Conservation (phyloP, 768 basidiomycete genomes). For the Mycena maculata region DNA sequence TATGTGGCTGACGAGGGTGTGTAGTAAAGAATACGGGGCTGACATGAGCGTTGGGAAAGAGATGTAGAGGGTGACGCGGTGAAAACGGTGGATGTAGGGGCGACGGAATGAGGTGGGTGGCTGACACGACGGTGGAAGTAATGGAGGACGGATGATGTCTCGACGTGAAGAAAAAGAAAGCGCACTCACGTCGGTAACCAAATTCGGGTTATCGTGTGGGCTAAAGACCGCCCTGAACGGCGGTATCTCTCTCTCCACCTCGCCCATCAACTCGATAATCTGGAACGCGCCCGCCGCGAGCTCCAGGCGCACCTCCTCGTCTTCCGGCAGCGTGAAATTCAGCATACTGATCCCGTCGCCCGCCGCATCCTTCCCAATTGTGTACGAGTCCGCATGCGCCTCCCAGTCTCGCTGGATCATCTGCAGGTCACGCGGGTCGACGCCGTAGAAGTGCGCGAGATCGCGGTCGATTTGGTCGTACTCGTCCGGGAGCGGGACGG, state of each 20-base stretch:
- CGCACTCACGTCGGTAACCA: slow-evolving; percentile 43
- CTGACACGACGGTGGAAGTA: too few relatives aligned
- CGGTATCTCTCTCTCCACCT: slow-evolving; percentile 54
- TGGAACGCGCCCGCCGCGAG: slow-evolving; percentile 46
- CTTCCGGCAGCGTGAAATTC: slow-evolving; percentile 43
- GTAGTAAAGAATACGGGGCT: too few relatives aligned
- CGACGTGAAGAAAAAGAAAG: not conserved
- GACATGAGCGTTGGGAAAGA: too few relatives aligned
- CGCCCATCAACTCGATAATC: slow-evolving; percentile 53
- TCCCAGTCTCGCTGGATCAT: slow-evolving; percentile 51
- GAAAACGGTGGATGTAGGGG: too few relatives aligned
- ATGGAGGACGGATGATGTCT: not conserved
- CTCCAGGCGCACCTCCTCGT: slow-evolving; percentile 34
- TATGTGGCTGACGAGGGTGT: too few relatives aligned
- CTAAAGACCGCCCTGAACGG: slow-evolving; percentile 63
- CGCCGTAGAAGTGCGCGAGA: slow-evolving; percentile 83
- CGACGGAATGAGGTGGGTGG: too few relatives aligned
- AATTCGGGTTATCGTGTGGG: slow-evolving; percentile 61
- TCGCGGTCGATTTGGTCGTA: slow-evolving; percentile 81
- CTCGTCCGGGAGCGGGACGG: slow-evolving; percentile 84
- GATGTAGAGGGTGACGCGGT: too few relatives aligned
- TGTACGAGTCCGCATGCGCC: slow-evolving; percentile 51
- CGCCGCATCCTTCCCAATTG: slow-evolving; percentile 49
- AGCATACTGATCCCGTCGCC: slow-evolving; percentile 43
- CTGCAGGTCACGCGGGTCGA: slow-evolving; percentile 56